Base-by-base conservation (phyloP, 306 rosid genomes). In the Acacia crassicarpa region DNA sequence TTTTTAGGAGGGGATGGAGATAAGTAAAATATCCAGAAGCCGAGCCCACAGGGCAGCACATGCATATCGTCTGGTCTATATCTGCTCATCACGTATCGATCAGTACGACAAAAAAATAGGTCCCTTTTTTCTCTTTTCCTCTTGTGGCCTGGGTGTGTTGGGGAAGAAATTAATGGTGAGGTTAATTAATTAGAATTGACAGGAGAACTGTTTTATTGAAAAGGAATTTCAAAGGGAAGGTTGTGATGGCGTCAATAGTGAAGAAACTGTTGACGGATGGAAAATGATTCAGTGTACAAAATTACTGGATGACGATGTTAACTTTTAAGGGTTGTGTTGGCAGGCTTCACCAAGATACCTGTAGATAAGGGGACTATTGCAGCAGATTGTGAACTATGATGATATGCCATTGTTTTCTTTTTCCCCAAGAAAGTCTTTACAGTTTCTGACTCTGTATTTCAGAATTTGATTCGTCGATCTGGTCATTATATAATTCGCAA, bases 341-440 rank as follows among this genome's bases (percentile, higher is more conserved):
- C 67, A 76, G 67, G 83, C 80, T 84, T 84, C 81, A 81, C 67
- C 14, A 25, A 56, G 72, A 46, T 79, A 66, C 83, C 43, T 79
- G 88, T 79, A 78, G 86, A 84, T 84, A 82, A 66, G 27, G 82
- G 88, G 83, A 30, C 75, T 87, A 84, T 20, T 17, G 25, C 19
- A 0, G 14, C n/a, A 49, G 74, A 45, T 83, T 83, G 75, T 46
- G 67, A 67, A 54, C 59, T 77, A 45, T 65, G 44, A 74, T 74
- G 33, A 79, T 82, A 72, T 46, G 63, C 75, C 61, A 75, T 84
- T 84, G 66, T 22, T 61, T 25, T 8, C 75, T 74, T 74, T 78
- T 63, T 78, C 38, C 66, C 7, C 0, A 6, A 14, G 78, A 73
- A 73, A 53, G 71, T 54, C 40, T 44, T 49, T 13, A 20, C 19